Base-by-base conservation (phyloP, 2,329 filamentous ascomycete genomes). In the Trichoderma cornu-damae region DNA sequence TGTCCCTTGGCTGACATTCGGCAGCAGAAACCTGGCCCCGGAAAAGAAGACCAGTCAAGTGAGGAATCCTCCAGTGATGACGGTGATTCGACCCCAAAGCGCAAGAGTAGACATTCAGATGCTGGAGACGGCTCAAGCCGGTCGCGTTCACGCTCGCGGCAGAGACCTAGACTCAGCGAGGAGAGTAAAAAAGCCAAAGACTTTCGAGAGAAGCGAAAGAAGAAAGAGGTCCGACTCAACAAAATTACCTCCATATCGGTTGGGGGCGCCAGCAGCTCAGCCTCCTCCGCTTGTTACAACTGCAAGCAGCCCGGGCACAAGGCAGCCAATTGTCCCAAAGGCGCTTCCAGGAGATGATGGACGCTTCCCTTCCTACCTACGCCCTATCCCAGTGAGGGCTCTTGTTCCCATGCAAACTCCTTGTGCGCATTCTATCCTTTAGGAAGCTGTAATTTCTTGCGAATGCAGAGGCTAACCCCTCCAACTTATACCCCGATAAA, bases 151-250 rank as follows among this genome's bases (percentile, higher is more conserved):
- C 67, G 64, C 18, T 73, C 70, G 38, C 67, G 66, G 37, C 72
- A 70, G 28, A 67, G 61, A 24, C 59, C 68, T 26, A 65, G 67
- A 44, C 63, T 62, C 28, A 65, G 48, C 49, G 18, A 60, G 11
- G 68, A 72, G 59, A 65, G 58, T 38, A 24, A 48, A 30, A 72
- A 68, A 34, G 72, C 72, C 6, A 75, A 78, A 61, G 75, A 82
- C 62, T 69, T 85, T 16, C 79, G 82, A 6, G 80, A 83, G 40
- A 79, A 80, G 66, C 75, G 84, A 43, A 79, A 82, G 64, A 84
- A 84, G 69, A 87, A 86, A 68, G 82, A 87, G 56, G 77, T 89
- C 51, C 85, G 86, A 60, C 71, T 90, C 57, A 86, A 86, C 65
- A 77, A 77, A 22, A 68, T 85, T 57, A 79, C 77, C 4, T 86